These are phyloP conservation scores for Neofusicoccum cordaticola DNA, from an alignment of 2,329 filamentous ascomycete species.

Conservation along the genomic window DNA sequence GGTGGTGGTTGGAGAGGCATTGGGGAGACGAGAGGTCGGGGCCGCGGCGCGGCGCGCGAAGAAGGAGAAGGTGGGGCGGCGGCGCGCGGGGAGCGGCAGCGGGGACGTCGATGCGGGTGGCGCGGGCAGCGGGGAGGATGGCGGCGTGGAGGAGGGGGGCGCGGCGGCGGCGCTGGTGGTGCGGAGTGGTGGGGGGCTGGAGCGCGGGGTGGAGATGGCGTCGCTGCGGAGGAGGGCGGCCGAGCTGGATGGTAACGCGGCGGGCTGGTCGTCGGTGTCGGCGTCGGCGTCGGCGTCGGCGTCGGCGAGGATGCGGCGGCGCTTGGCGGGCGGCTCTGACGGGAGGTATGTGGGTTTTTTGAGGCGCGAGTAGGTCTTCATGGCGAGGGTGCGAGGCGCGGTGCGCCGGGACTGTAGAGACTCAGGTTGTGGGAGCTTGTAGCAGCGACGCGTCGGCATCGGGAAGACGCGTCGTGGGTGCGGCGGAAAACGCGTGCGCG, in stretches of 20 bases:
- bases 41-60: slow-evolving; percentile 32
- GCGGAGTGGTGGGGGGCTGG: slow-evolving; percentile 25
- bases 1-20: background rate
- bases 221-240: background rate
- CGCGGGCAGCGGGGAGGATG: slow-evolving; percentile 44
- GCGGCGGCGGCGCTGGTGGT: background rate
- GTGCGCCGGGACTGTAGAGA: background rate
- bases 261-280: background rate
- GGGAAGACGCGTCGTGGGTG: slow-evolving; percentile 12
- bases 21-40: background rate
- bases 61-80: slow-evolving; percentile 47
- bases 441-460: too few relatives aligned
- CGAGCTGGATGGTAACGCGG: background rate
- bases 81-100: slow-evolving; percentile 38
- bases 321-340: slow-evolving; percentile 35
- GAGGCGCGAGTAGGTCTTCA: slow-evolving; percentile 37
- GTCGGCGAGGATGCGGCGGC: slow-evolving; percentile 29
- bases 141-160: background rate
- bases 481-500: too few relatives aligned
- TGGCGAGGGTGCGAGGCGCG: slow-evolving; percentile 10
- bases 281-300: background rate
- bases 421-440: too few relatives aligned
- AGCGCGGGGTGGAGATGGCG: slow-evolving; percentile 20
- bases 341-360: slow-evolving; percentile 28
- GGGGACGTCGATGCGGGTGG: slow-evolving; percentile 44